Base-by-base conservation (phyloP, 2,329 filamentous ascomycete species). In the Fusarium anguioides region DNA sequence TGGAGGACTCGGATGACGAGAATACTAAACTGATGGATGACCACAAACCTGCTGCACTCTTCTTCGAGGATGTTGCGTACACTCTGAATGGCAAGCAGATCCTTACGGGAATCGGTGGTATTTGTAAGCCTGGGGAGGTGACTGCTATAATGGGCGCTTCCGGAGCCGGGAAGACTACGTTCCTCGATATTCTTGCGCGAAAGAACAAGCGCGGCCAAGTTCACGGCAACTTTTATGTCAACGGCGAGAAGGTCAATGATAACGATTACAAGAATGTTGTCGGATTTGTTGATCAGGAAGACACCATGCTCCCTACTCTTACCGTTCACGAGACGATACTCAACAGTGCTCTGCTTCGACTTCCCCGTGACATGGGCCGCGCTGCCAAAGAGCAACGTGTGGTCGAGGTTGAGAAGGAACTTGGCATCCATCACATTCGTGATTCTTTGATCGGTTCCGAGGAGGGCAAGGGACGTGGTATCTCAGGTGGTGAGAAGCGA, bases 101-200 rank as follows among this genome's bases (percentile, higher is more conserved):
- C 44, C 83, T 99, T 4, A 85, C 86, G 17, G 88, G 87, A 15
- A 91, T 99, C 31, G 89, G 91, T 68, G 96, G 96, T 44, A 89
- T 93, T 39, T 94, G 95, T n/a, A 91, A 91, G 70, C 94, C 95
- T 4, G 96, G 96, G n/a, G 94, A 99, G 77, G 88, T 98, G 9
- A 93, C 95, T 69, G 96, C 96, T 10, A 97, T 99, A 73, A 99
- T 99, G 95, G 96, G 96, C 56, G 95, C 96, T 9, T 99, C 96
- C 1, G 96, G 96, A 27, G 96, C 96, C 39, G 96, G 96, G 60
- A 99, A 99, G 81, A 99, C 96, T 0, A 97, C 94, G 0, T 98
- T 99, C 78, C 83, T 99, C 41, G 96, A 99, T 75, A 97, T 99
- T 60, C 83, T 99, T 44, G 96, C 96, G 10, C 89, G 94, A 66